These are phyloP conservation scores for Clavulina sp. DNA, from an alignment of 768 basidiomycete genomes.

Conservation along the genomic window DNA sequence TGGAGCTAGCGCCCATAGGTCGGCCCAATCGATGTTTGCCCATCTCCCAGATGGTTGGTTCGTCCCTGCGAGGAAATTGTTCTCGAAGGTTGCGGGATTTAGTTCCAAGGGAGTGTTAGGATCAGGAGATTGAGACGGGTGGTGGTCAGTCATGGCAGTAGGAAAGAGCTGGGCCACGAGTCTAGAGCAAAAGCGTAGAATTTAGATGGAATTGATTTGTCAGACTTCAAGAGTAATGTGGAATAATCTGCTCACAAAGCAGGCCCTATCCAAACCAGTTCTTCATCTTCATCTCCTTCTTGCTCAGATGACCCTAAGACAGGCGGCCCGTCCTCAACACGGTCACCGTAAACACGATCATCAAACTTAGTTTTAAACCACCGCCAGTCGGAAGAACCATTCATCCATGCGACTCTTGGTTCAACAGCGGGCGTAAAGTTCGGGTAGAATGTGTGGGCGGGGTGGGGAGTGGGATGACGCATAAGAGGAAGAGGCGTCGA, in stretches of 20 bases:
- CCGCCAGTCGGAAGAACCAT: background rate
- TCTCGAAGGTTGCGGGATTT: background rate
- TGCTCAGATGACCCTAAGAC: too few species aligned
- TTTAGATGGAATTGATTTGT: background rate
- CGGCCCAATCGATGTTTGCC: conserved; percentile 51
- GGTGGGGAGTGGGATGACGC: conserved; percentile 38
- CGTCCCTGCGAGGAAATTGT: background rate
- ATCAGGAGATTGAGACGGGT: background rate
- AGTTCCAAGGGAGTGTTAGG: background rate
- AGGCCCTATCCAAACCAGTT: conserved; percentile 10
- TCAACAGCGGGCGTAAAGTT: conserved; percentile 51
- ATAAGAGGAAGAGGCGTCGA: conserved; percentile 23
- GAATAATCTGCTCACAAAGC: conserved; percentile 5
- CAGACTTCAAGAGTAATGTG: background rate
- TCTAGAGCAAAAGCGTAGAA: background rate
- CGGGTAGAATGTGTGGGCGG: conserved; percentile 45
- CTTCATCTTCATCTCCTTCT: conserved; percentile 26
- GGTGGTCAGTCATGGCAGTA: background rate
- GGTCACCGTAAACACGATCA: too few species aligned
- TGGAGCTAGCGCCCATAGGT: conserved; percentile 54
- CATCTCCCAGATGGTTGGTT: conserved; percentile 27
- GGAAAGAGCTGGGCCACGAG: conserved; percentile 3
- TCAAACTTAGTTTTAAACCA: too few species aligned
- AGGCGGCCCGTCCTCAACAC: too few species aligned
- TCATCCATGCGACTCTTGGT: background rate